Conservation (phyloP, 2,329 filamentous ascomycete genomes). For the Coniosporium uncinatum region DNA sequence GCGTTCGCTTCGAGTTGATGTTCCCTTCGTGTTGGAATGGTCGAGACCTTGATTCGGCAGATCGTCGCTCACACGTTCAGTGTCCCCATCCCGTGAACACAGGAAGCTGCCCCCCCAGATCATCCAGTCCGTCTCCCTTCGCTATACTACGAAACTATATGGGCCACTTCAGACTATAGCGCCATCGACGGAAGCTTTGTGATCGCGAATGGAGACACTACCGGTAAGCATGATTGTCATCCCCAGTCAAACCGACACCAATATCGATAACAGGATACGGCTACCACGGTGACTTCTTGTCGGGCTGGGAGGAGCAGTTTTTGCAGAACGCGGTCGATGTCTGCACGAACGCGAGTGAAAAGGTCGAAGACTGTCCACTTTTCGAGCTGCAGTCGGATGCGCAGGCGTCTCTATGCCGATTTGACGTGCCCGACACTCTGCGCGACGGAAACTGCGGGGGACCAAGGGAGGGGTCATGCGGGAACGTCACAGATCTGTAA, state of each 20-base stretch:
- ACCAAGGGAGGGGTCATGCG: constrained; percentile 57
- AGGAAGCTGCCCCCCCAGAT: constrained; percentile 66
- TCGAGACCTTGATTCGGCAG: constrained; percentile 24
- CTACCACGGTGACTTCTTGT: constrained; percentile 76
- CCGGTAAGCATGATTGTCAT: too few relatives aligned
- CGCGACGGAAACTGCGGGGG: constrained; percentile 53
- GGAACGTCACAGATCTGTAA: too few relatives aligned
- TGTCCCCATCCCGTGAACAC: constrained; percentile 75
- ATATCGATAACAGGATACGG: constrained; percentile 66
- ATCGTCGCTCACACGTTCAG: constrained; percentile 63
- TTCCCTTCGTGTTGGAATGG: constrained; percentile 12
- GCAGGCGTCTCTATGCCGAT: constrained; percentile 52
- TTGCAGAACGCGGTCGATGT: constrained; percentile 66
- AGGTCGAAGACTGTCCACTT: constrained; percentile 66
- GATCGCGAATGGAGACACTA: constrained; percentile 72
- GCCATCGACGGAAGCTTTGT: constrained; percentile 64
- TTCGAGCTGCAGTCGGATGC: constrained; percentile 63
- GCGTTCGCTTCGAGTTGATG: constrained; percentile 33
- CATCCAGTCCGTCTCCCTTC: constrained; percentile 65
- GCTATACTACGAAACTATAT: constrained; percentile 85
- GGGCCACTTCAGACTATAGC: constrained; percentile 62
- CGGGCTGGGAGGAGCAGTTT: constrained; percentile 66
- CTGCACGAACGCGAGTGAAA: constrained; percentile 68
- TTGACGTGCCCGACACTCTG: constrained; percentile 52
- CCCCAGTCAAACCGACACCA: too few relatives aligned